Base-by-base conservation (phyloP, 768 basidiomycete species). In the Nidularia sp. region DNA sequence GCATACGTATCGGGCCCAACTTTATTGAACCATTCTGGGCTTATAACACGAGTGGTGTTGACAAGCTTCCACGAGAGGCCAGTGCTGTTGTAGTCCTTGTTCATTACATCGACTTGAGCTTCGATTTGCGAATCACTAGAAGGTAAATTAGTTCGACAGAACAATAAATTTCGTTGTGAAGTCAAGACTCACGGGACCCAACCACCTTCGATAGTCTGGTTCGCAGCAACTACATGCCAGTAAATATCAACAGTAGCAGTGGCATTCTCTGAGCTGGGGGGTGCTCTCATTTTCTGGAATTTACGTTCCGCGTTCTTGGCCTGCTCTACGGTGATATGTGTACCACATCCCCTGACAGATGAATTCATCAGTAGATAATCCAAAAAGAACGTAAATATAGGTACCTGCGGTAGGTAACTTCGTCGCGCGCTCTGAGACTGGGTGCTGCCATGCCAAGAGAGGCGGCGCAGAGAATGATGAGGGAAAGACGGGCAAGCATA, bases 21-120 rank as follows among this genome's bases (percentile, higher is more conserved):
- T 36, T 64, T 60, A 57, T 68, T 64, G 65, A 79, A 81, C 80
- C 79, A 81, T 47, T 75, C 66, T 44, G 63, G 49, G 59, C 74
- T 79, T 50, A 69, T 53, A 18, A 75, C 76, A 49, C 75, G 70
- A 36, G 70, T 70, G 22, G 71, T 74, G 49, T 66, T 66, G 39
- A 67, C 72, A 15, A 78, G 69, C 22, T 60, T 67, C 62, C 70
- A 81, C 36, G 62, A 63, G 48, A 79, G 53, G 8, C 76, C 71
- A 18, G 69, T 62, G 36, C 53, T 49, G 6, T 66, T 57, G 53
- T 77, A 81, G 55, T 74, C 76, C 31, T 60, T 51, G 50, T 81
- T 78, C 56, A 77, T 61, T 18, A 66, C 63, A 5, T 59, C 52
- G 35, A 81, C 65, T 49, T 77, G 72, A 22, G 59, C 64, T 10